phyloP scores from a whole-genome alignment of 2,329 filamentous ascomycete genomes.

The Elsinoe ampelina region DNA sequence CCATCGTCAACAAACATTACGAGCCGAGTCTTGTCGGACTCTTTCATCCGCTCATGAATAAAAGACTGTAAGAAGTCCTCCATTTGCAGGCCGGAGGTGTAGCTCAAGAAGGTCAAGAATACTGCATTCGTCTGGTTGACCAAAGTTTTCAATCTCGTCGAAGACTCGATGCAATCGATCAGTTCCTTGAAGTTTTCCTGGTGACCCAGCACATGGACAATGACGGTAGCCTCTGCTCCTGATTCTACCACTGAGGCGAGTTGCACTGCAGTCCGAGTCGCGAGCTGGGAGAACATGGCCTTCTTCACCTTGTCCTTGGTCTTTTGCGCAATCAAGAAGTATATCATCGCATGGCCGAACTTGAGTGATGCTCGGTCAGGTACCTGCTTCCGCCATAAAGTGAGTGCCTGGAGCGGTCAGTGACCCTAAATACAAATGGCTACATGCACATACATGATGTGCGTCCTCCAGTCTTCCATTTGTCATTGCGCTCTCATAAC shows the following conservation, averaged over 20 bases:
- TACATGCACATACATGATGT: neutral
- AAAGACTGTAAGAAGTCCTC: too few species aligned
- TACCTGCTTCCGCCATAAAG: neutral
- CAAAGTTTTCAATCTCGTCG: too few species aligned
- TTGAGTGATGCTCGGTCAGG: neutral
- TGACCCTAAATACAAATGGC: neutral
- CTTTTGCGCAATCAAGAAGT: neutral
- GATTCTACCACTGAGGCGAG: neutral
- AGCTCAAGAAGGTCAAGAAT: too few species aligned
- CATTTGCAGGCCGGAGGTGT: too few species aligned
- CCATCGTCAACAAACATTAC: too few species aligned
- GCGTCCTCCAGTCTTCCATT: neutral
- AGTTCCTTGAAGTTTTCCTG: neutral
- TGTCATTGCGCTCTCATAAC: neutral
- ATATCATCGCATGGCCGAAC: conserved; percentile 3
- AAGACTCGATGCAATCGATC: neutral
- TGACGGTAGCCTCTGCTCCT: neutral
- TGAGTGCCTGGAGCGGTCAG: neutral
- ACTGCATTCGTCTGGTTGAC: too few species aligned
- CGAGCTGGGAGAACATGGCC: conserved; percentile 6
- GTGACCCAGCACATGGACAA: neutral
- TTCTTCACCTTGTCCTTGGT: neutral
- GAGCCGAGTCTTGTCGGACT: too few species aligned
- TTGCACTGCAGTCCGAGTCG: neutral
- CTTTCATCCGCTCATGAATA: too few species aligned